Base-by-base conservation (phyloP, 2,329 filamentous ascomycete species). In the Orbilia javanica region DNA sequence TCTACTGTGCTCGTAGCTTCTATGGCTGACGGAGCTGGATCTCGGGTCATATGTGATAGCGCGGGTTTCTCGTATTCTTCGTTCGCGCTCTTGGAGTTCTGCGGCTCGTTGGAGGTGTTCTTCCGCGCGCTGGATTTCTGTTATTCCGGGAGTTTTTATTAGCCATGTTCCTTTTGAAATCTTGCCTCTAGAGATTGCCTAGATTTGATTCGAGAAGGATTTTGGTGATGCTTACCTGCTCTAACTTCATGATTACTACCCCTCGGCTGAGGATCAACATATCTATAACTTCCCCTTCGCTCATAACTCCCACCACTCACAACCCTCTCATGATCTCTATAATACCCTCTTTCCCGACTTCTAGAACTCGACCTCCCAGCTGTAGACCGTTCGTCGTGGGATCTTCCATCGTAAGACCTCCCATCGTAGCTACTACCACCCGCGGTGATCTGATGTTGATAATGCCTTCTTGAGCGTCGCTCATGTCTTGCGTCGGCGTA, bases 101-200 rank as follows among this genome's bases (percentile, higher is more conserved):
- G 67, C 65, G 52, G 69, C 69, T 48, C 68, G 55, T 53, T 60
- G 55, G 48, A 74, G 68, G 29, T 74, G 69, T 64, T 72, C 44
- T 80, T 81, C 50, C 62, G 80, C 39, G 82, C 82, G 18, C 80
- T 73, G 53, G 81, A 82, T 11, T 81, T 81, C 20, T 81, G 75
- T n/a, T 4, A 27, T 66, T 53, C 0, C 10, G n/a, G 10, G 25
- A 7, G n/a, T 46, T 27, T 20, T 20, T 29, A 53, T 46, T 44
- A 50, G 39, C 25, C 25, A 13, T 18, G 4, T 8, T 55, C 22
- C 29, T 7, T 7, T 7, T 31, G 7, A 31, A 31, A 31, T 31
- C 44, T 42, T 10, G 7, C n/a, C 11, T 52, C 18, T 13, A n/a
- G 8, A 10, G 11, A 13, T 8, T 4, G 7, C 1, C 27, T n/a